Evolutionary conservation across 805 yeast species (phyloP), one percentile per base, ranked within the genome.

Genomic region (Nakazawaea ishiwadae): DNA sequence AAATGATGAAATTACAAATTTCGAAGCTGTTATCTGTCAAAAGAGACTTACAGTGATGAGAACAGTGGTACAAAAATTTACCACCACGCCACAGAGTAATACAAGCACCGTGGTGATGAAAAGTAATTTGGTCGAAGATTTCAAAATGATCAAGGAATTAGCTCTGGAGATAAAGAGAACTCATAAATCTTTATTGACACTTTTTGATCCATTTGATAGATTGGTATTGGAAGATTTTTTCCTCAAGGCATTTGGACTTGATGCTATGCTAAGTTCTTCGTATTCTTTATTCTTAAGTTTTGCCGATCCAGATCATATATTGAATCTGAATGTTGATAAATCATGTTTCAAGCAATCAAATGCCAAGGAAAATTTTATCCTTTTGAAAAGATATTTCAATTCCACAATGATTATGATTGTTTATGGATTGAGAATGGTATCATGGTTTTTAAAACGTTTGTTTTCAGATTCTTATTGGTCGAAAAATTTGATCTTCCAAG

Each of bases 301-400:
- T 21, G n/a, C 38, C 2, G 34, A 24, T 26, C 40, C 40, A 17
- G n/a, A 20, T 14, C 40, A 36, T 21, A 19, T 36, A 7, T 37
- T 42, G 27, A 42, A 42, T 18, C 27, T 41, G n/a, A 37, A 36
- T 21, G 18, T 37, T 10, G 38, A 37, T 21, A 37, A 28, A n/a
- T 4, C 10, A 8, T 26, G 34, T 27, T 36, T 36, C 24, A n/a
- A 5, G 24, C 21, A 21, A 15, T 9, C 4, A 6, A 18, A 42
- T 24, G 11, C 29, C 12, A 17, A 10, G 12, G 36, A 31, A 15
- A 36, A 32, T 31, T 42, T 36, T 27, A n/a, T 14, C 4, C 30
- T 37, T 11, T 18, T 37, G 18, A 42, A 42, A 28, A 31, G 40
- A 26, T 37, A 27, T 32, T 37, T 27, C 26, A 36, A 42, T 17